phyloP scores from a whole-genome alignment of 257 asterid genomes.

The Cruciata laevipes region DNA sequence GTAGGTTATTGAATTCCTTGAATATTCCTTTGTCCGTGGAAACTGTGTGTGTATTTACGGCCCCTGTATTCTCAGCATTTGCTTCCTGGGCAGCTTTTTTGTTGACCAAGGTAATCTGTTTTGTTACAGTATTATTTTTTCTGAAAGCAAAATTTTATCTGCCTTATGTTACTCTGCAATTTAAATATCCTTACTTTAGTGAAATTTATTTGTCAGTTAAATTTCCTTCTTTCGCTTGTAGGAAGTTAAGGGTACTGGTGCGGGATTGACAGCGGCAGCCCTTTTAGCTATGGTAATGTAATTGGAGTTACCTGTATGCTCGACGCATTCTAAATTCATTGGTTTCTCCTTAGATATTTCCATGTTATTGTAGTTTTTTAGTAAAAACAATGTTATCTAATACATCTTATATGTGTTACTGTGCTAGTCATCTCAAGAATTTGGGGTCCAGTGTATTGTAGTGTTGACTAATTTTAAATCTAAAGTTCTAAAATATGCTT shows the following conservation, averaged over 20 bases:
- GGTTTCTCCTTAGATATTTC: neutral
- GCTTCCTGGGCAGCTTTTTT: constrained; percentile 99
- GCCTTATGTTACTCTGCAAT: neutral
- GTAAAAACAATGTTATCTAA: constrained; percentile 1
- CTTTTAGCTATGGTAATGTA: constrained; percentile 88
- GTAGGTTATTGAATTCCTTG: constrained; percentile 80
- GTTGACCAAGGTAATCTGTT: constrained; percentile 73
- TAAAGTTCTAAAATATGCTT: neutral
- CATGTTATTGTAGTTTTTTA: neutral
- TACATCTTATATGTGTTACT: no score
- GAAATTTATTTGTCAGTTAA: neutral
- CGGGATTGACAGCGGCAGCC: constrained; percentile 97
- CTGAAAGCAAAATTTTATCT: neutral
- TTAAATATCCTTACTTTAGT: neutral
- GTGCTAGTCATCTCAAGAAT: neutral
- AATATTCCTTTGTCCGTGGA: constrained; percentile 96
- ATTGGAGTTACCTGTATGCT: neutral
- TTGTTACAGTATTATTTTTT: constrained; percentile 7
- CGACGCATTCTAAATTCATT: constrained; percentile 7
- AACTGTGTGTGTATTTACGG: constrained; percentile 97
- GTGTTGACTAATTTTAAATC: constrained; percentile 5
- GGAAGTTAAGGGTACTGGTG: constrained; percentile 98
- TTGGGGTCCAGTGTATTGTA: neutral
- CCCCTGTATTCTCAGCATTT: constrained; percentile 95
- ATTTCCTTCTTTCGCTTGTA: constrained; percentile 26